Evolutionary conservation across 2,329 filamentous ascomycete genomes (phyloP), one percentile per base, ranked within the genome.

Genomic region (Colletotrichum echinochloae): DNA sequence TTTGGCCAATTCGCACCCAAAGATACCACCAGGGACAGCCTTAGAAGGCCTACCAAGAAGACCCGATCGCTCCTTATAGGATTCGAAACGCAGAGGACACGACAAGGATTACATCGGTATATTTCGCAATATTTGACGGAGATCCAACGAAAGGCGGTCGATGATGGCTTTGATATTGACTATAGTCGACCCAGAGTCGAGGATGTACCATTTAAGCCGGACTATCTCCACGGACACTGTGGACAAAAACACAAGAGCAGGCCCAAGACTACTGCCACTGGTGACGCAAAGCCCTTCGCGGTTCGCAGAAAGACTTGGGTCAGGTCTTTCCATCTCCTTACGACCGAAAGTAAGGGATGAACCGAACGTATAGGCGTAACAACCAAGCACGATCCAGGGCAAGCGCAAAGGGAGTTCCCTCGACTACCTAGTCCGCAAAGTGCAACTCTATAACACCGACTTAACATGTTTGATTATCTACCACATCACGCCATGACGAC

Each of bases 401-500:
- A n/a, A 23, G 20, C 18, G 20, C 20, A 54, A 1, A n/a, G 12
- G 11, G 5, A 16, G n/a, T 37, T 16, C 12, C 11, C 11, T 55
- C 20, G 8, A 2, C 11, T 20, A 23, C 1, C 11, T 20, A 23
- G 20, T 30, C 20, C 23, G 41, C 23, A 11, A 23, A 48, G 6
- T 2, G 14, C 35, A 41, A 41, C 11, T n/a, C 26, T 30, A 54
- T 16, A 62, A 30, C 26, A 62, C 18, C n/a, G 37, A n/a, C 39
- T 51, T 33, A 16, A 7, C 12, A 52, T 51, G 20, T 48, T 48
- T 14, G 56, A 49, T 26, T 30, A 49, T 60, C n/a, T 16, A 57
- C n/a, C 35, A 57, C 61, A 49, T 41, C 51, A 56, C 16, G 60
- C 78, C 83, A 86, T 84, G 66, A 84, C 76, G 61, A 82, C 77